Evolutionary conservation across 2,329 filamentous ascomycete species (phyloP).

Genomic region (Paraconiothyrium brasiliense): DNA sequence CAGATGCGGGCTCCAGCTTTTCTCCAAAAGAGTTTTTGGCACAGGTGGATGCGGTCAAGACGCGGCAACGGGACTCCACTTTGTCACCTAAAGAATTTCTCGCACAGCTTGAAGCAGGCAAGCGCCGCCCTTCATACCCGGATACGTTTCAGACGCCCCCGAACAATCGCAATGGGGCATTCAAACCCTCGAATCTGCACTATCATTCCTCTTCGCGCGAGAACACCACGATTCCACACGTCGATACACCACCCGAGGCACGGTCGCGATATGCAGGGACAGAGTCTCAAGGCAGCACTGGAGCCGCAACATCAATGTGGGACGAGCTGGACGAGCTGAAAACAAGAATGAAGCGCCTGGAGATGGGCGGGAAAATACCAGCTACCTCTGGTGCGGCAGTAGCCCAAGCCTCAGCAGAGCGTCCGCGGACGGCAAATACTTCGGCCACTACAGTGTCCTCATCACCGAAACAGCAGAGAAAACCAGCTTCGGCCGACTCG

Average conservation of each 20-base stretch:
- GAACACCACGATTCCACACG: slow-evolving; percentile 37
- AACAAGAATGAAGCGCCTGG: slow-evolving; percentile 87
- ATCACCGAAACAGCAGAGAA: slow-evolving; percentile 78
- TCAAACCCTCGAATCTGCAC: slow-evolving; percentile 49
- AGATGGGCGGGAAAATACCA: slow-evolving; percentile 87
- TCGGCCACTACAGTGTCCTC: slow-evolving; percentile 89
- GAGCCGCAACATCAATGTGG: slow-evolving; percentile 93
- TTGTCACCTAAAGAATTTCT: slow-evolving; percentile 48
- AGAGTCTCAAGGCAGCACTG: slow-evolving; percentile 87
- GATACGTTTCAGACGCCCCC: slow-evolving; percentile 46
- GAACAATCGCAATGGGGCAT: slow-evolving; percentile 37
- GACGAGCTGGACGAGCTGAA: slow-evolving; percentile 97
- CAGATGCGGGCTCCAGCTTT: slow-evolving; percentile 3
- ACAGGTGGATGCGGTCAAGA: slow-evolving; percentile 11
- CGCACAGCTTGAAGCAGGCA: slow-evolving; percentile 34
- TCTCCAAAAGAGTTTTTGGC: slow-evolving; percentile 3
- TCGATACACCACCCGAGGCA: slow-evolving; percentile 38
- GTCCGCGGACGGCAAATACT: slow-evolving; percentile 90
- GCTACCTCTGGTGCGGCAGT: slow-evolving; percentile 79
- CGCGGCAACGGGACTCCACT: slow-evolving; percentile 38
- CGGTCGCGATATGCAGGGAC: slow-evolving; percentile 59
- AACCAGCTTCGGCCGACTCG: slow-evolving; percentile 55
- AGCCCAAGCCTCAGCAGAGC: slow-evolving; percentile 74
- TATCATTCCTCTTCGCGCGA: slow-evolving; percentile 46
- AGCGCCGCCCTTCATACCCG: slow-evolving; percentile 42